Base-by-base conservation (phyloP, 2,329 filamentous ascomycete species). In the Aspergillus flavus region DNA sequence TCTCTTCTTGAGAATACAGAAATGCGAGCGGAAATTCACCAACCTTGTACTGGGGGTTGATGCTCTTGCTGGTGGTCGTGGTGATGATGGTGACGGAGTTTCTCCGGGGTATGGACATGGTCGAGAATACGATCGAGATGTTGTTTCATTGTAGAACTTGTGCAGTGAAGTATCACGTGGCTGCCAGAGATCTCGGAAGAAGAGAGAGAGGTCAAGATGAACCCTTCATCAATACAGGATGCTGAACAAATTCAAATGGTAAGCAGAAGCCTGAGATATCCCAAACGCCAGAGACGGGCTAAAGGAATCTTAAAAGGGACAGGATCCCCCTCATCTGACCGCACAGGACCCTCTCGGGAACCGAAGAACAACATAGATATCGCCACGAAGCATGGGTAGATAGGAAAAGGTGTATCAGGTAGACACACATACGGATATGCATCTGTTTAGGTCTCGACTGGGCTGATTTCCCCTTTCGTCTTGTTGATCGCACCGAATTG, bases 71-170 rank as follows among this genome's bases (percentile, higher is more conserved):
- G 55, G 5, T 32, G 61, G 61, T 45, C 61, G 21, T 50, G 52
- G 14, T 41, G 59, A 32, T 57, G 50, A 21, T 60, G 46, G 53
- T 54, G 65, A 39, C 11, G 52, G 21, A 36, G 19, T 64, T 61
- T 66, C 50, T 61, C 63, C 58, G 55, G 64, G 62, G 57, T 52
- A 62, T 67, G 66, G 59, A 68, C 53, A 57, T 65, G 66, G 55
- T 58, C 62, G 34, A 68, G 19, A 28, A 71, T 30, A 45, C 64
- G 64, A 60, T 70, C 62, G 26, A 70, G 53, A 59, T 53, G 39
- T 19, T 41, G 60, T 39, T 61, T 64, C 68, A 69, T 69, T 55
- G 12, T 65, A 52, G 54, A 54, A 39, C 36, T 32, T 64, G n/a
- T 16, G n/a, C 39, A 41, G 55, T 30, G 55, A 54, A 41, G 30